Evolutionary conservation across 495 filamentous ascomycete species (phyloP).

Genomic region (Tuber magnatum): DNA sequence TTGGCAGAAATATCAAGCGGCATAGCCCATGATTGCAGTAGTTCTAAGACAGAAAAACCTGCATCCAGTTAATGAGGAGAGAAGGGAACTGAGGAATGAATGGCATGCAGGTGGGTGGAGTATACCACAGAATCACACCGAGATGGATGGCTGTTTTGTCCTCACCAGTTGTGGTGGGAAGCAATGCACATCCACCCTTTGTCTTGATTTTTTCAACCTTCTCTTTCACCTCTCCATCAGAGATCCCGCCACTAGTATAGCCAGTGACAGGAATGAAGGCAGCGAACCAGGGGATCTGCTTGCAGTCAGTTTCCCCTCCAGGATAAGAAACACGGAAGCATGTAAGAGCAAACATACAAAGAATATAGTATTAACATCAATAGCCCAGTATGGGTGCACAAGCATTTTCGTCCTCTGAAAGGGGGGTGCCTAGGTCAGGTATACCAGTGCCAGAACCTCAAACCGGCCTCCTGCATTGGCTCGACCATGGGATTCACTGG

Average conservation of each 20-base stretch:
- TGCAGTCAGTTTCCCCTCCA: not conserved
- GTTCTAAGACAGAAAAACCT: slow-evolving; percentile 71
- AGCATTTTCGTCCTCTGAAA: slow-evolving; percentile 73
- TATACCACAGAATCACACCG: slow-evolving; percentile 74
- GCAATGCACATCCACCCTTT: no score
- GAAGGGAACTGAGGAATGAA: slow-evolving; percentile 1
- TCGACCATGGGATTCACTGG: no score
- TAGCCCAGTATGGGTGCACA: slow-evolving; percentile 75
- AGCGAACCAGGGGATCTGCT: slow-evolving; percentile 67
- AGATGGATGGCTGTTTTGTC: slow-evolving; percentile 68
- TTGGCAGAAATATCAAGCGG: slow-evolving; percentile 67
- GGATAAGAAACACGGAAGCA: not conserved
- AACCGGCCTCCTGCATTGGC: no score
- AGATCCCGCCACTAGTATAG: slow-evolving; percentile 50
- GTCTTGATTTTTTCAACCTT: slow-evolving; percentile 22
- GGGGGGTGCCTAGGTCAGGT: no score
- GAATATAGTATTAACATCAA: slow-evolving; percentile 64
- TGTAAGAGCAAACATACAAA: slow-evolving; percentile 38
- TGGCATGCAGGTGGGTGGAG: slow-evolving; percentile 17
- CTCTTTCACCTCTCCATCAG: slow-evolving; percentile 40
- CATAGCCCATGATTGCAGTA: slow-evolving; percentile 66
- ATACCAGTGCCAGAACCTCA: slow-evolving; percentile 70
- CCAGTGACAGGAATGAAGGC: slow-evolving; percentile 70
- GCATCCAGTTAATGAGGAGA: slow-evolving; percentile 26
- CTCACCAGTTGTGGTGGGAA: slow-evolving; percentile 33